Evolutionary conservation across 768 basidiomycete genomes (phyloP).

Genomic region (Harrya chromipes): DNA sequence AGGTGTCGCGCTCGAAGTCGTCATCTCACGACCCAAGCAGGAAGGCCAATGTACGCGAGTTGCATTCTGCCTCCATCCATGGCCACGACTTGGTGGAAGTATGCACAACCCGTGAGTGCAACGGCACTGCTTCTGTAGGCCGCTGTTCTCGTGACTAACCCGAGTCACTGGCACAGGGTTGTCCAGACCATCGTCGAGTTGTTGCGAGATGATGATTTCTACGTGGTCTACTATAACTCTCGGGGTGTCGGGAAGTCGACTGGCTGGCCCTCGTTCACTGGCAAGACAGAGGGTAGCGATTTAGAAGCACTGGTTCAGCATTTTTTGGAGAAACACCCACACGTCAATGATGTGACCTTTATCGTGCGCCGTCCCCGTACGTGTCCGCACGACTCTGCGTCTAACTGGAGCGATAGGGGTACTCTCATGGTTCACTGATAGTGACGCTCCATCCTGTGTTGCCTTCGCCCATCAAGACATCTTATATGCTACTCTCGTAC

Average conservation of each 20-base stretch:
- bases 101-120: slow-evolving; percentile 71
- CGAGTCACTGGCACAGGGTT: slow-evolving; percentile 6
- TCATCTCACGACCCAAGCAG: slow-evolving; percentile 29
- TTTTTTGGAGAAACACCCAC: slow-evolving; percentile 41
- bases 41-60: slow-evolving; percentile 37
- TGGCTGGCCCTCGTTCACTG: slow-evolving; percentile 72
- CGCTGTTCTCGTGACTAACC: not conserved
- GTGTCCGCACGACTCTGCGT: not conserved
- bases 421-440: slow-evolving; percentile 78
- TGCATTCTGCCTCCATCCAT: slow-evolving; percentile 77
- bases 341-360: slow-evolving; percentile 52
- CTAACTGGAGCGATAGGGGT: slow-evolving; percentile 51
- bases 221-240: slow-evolving; percentile 72
- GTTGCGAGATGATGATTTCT: slow-evolving; percentile 46
- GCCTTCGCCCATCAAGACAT: slow-evolving; percentile 46
- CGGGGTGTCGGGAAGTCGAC: slow-evolving; percentile 74
- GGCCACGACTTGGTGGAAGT: slow-evolving; percentile 79
- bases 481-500: slow-evolving; percentile 73
- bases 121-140: not conserved
- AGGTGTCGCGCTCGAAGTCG: slow-evolving; percentile 44
- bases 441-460: slow-evolving; percentile 62
- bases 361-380: slow-evolving; percentile 44
- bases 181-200: slow-evolving; percentile 45
- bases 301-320: slow-evolving; percentile 59
- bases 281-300: slow-evolving; percentile 67